Evolutionary conservation across 441 rosid species (phyloP), one percentile per base, ranked within the genome.

Genomic region (Gossypium laxum): DNA sequence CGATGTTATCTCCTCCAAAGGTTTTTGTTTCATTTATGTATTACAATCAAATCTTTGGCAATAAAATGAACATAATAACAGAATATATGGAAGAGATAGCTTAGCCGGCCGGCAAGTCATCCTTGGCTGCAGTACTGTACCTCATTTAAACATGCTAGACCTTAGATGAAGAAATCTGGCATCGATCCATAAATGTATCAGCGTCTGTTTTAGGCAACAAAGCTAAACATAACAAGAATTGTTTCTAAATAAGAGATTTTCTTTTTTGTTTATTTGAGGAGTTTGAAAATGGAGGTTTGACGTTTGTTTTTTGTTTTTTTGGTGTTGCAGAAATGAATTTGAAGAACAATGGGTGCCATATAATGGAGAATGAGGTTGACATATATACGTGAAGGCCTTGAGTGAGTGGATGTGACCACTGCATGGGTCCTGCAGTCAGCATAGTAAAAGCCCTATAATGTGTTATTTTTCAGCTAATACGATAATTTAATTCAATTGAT

Each of bases 71-170:
- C 54, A n/a, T 48, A 48, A 48, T 48, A 14, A 48, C 52, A 17
- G 19, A 6, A 26, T n/a, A 26, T n/a, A 57, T 24, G 8, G 15
- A 24, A 2, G 17, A 24, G 58, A 61, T 11, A 22, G 21, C 26
- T n/a, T 12, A 48, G 18, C 7, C 24, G 26, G 43, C 68, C 86
- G 84, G 82, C 86, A 83, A 83, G 82, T 83, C 84, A 83, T 83
- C 76, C 82, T 83, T 83, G 84, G 84, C 86, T 83, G 74, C 84
- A 80, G 41, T 32, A 4, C 77, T 14, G 56, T 24, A 67, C 56
- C 48, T 78, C 82, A 78, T 69, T 24, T 57, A 64, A 73, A 70
- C 77, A 83, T 78, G 82, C 30, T 69, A 74, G 81, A 74, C 61
- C 82, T 3, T 62, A 32, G 76, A 80, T 74, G 78, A 71, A 57